These are phyloP conservation scores for Macrophomina tecta DNA, from an alignment of 2,329 filamentous ascomycete genomes.

Conservation along the genomic window DNA sequence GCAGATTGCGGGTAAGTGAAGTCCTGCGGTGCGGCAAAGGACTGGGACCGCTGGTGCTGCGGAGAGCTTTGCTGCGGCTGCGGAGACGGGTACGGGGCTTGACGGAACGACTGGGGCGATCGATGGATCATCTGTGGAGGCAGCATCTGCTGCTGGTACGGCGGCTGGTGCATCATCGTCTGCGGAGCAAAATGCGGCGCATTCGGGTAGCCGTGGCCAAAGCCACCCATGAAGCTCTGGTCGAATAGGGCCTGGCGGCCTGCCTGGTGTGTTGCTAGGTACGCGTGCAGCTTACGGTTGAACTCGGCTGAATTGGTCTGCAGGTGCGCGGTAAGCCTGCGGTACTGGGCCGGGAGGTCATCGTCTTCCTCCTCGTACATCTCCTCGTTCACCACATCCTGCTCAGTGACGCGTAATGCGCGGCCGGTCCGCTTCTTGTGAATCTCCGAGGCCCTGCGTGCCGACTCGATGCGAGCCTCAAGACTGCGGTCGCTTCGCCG, in stretches of 20 bases:
- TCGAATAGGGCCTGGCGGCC: constrained; percentile 40
- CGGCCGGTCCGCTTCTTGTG: constrained; percentile 88
- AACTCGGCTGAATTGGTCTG: constrained; percentile 66
- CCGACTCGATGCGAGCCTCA: constrained; percentile 87
- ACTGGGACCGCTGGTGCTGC: constrained; percentile 53
- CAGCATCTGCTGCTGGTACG: constrained; percentile 41
- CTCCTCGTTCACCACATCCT: constrained; percentile 87
- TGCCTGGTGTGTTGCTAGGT: constrained; percentile 64
- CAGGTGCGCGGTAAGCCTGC: constrained; percentile 67
- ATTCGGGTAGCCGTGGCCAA: constrained; percentile 42
- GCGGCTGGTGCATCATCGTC: constrained; percentile 39
- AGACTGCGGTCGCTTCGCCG: constrained; percentile 83
- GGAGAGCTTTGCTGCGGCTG: constrained; percentile 47
- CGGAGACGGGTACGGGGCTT: constrained; percentile 45
- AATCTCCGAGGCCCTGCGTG: constrained; percentile 84
- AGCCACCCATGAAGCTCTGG: constrained; percentile 18
- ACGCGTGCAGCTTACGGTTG: constrained; percentile 66
- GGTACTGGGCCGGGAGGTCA: constrained; percentile 71
- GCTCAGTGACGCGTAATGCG: constrained; percentile 78
- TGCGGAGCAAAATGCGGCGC: constrained; percentile 50
- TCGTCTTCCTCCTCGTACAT: constrained; percentile 98
- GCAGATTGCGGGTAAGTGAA: constrained; percentile 39
- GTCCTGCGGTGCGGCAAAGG: constrained; percentile 51
- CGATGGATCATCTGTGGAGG: constrained; percentile 42
- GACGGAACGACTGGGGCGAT: constrained; percentile 34